Base-by-base conservation (phyloP, 257 asterid genomes). In the Nemophila menziesii region DNA sequence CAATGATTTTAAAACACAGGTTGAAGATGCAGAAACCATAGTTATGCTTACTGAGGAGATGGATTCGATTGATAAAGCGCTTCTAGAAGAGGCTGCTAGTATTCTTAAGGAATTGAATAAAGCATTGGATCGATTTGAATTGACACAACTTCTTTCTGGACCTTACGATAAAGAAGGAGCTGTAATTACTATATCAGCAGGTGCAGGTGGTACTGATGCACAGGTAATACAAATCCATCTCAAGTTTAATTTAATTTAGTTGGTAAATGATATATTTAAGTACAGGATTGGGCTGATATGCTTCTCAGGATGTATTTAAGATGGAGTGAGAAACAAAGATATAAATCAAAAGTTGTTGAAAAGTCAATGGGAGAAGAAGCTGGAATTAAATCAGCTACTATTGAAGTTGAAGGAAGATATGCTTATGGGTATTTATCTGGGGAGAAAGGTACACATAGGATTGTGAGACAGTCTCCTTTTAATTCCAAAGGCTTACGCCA, bases 231-330 rank as follows among this genome's bases (percentile, higher is more conserved):
- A 11, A 18, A 33, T 60, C 47, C 1, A 7, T 2, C 12, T 2
- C 3, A 29, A 3, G 16, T 45, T n/a, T 15, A 46, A 18, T 12
- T 38, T 23, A 23, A 43, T 39, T 20, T 44, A 43, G 46, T 54
- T 50, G 61, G 66, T n/a, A 42, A 52, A 52, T 82, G 83, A 82
- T 79, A 61, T 62, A 77, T 48, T 65, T 74, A 93, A 79, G 92
- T 81, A 82, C 93, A 90, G 98, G 98, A 90, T 62, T 90, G 98
- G 98, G 98, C 96, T 55, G 94, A 85, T 61, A 90, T 90, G 98
- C 96, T 90, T 74, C 94, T 90, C 52, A 85, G 98, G 73, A 85
- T 90, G 96, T 90, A 85, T 20, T 52, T 72, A 54, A 78, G 98
- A 72, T 90, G 98, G 98, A 94, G 67, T 12, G 98, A 85, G 62